Evolutionary conservation across 108 stramenopile genomes (phyloP).

Genomic region (Phaeodactylum tricornutum): DNA sequence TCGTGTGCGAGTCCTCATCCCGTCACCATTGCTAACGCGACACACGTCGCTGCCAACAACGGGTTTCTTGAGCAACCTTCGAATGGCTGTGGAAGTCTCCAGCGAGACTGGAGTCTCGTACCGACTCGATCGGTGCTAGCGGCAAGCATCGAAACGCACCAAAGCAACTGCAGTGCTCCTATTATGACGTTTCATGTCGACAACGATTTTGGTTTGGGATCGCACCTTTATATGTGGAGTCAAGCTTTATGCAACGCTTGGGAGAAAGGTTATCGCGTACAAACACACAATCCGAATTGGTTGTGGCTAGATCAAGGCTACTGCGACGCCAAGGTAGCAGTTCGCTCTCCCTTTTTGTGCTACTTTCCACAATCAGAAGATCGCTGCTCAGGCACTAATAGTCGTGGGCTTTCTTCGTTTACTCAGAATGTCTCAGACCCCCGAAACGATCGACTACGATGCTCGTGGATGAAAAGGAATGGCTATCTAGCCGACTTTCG

Average conservation of each 20-base stretch:
- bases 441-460: constrained; percentile 5
- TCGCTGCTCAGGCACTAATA: constrained; percentile 5
- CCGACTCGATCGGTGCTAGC: constrained; percentile 6
- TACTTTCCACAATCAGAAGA: constrained; percentile 38
- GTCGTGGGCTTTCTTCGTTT: neutral
- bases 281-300: constrained; percentile 16
- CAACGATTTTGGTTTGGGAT: constrained; percentile 26
- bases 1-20: too few species aligned
- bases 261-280: constrained; percentile 14
- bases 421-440: constrained; percentile 1
- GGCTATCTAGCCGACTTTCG: constrained; percentile 9
- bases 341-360: constrained; percentile 22
- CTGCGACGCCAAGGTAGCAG: constrained; percentile 9
- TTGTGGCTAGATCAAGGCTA: constrained; percentile 35
- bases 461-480: neutral
- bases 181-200: constrained; percentile 11
- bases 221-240: constrained; percentile 33
- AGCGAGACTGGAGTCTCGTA: constrained; percentile 4
- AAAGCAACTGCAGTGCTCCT: constrained; percentile 11
- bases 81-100: constrained; percentile 7
- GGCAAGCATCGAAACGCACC: constrained; percentile 1
- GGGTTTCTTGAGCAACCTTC: too few species aligned
- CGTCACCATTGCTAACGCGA: too few species aligned
- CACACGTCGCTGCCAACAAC: too few species aligned
- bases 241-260: constrained; percentile 43